phyloP scores from a whole-genome alignment of 2,329 filamentous ascomycete genomes.

The Cryphonectria japonica region DNA sequence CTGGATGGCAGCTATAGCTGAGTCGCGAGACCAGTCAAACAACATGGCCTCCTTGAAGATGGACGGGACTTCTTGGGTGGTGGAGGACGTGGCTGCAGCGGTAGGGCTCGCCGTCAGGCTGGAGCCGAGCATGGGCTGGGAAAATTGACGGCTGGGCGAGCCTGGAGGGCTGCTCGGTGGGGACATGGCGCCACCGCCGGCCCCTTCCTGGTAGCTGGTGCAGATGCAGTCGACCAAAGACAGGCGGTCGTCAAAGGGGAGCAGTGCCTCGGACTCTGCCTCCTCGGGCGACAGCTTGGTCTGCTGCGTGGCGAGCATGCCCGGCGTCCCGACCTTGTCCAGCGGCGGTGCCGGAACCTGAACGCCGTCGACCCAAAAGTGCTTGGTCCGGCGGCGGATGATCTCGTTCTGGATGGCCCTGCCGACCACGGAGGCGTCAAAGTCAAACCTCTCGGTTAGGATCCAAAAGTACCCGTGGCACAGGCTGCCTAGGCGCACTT shows the following conservation, averaged over 20 bases:
- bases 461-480: conserved; percentile 90
- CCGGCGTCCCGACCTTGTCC: conserved; percentile 62
- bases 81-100: conserved; percentile 33
- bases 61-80: conserved; percentile 63
- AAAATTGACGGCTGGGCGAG: conserved; percentile 69
- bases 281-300: conserved; percentile 54
- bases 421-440: conserved; percentile 71
- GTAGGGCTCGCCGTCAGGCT: conserved; percentile 44
- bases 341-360: conserved; percentile 69
- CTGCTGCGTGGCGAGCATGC: conserved; percentile 46
- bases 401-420: conserved; percentile 77
- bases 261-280: conserved; percentile 65
- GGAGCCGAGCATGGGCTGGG: conserved; percentile 63
- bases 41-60: conserved; percentile 76
- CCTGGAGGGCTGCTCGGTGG: conserved; percentile 71
- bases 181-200: conserved; percentile 47
- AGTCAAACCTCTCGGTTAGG: conserved; percentile 75
- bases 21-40: conserved; percentile 78
- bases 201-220: conserved; percentile 66
- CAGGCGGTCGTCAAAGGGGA: conserved; percentile 75
- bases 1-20: conserved; percentile 69
- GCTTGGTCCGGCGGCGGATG: conserved; percentile 69
- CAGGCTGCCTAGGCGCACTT: conserved; percentile 79
- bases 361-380: conserved; percentile 79
- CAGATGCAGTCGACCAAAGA: conserved; percentile 77